These are phyloP conservation scores for Aspergillus wentii DNA, from an alignment of 495 filamentous ascomycete species.

Conservation along the genomic window DNA sequence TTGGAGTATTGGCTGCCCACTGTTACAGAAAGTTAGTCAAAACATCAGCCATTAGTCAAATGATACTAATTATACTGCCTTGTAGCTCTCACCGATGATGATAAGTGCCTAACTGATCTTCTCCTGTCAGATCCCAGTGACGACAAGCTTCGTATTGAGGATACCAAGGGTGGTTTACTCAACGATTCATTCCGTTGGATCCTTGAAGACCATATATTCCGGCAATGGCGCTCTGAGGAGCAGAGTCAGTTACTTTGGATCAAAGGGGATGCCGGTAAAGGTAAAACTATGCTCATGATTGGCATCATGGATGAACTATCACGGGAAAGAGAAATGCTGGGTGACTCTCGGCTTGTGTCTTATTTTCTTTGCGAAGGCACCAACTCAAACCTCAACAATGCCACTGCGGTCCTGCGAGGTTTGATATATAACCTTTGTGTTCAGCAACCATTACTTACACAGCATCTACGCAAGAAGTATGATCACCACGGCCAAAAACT, in stretches of 20 bases:
- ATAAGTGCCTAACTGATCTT: conserved; percentile 4
- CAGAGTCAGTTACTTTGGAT: conserved; percentile 39
- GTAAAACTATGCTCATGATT: conserved; percentile 45
- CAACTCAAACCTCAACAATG: conserved; percentile 22
- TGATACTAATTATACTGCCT: no score
- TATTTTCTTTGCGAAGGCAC: not conserved
- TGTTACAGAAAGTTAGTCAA: no score
- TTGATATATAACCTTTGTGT: conserved; percentile 24
- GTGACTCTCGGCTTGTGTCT: not conserved
- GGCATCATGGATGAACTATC: conserved; percentile 27
- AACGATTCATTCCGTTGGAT: conserved; percentile 34
- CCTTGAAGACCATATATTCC: conserved; percentile 27
- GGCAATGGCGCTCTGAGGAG: conserved; percentile 20
- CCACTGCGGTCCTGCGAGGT: conserved; percentile 26
- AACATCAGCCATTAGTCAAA: no score
- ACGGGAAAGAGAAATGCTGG: not conserved
- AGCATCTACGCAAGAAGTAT: conserved; percentile 24
- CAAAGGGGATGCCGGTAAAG: conserved; percentile 41
- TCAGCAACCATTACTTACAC: conserved; percentile 27
- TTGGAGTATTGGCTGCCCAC: conserved; percentile 4
- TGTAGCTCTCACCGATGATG: conserved; percentile 3
- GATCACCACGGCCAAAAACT: conserved; percentile 17
- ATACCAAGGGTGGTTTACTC: conserved; percentile 33
- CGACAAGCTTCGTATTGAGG: conserved; percentile 34
- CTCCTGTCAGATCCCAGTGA: conserved; percentile 14